Percentiles rank a stretch among this genome's conserved stretches.
phyloP scores from a whole-genome alignment of 2,329 filamentous ascomycete genomes.

The Pseudogymnoascus sp. region DNA sequence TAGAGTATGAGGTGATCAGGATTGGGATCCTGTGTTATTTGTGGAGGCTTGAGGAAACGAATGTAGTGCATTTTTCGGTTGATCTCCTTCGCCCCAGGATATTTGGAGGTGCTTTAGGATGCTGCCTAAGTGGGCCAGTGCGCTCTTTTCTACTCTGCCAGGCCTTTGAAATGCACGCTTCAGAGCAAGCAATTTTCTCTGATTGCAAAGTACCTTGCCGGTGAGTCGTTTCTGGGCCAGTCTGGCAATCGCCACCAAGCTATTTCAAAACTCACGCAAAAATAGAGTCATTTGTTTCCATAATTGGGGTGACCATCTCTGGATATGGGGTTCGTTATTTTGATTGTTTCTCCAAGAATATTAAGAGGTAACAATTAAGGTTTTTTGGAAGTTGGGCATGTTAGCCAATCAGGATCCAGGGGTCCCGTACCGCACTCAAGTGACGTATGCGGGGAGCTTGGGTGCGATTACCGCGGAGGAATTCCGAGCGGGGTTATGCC shows the following conservation, averaged over 20 bases:
- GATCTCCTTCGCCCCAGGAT: not conserved
- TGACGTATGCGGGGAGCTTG: not conserved
- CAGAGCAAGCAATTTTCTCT: not conserved
- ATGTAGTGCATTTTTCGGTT: slow-evolving; percentile 48
- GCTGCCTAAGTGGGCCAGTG: not conserved
- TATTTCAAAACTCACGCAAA: not conserved
- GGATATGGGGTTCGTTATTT: not conserved
- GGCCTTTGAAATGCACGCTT: not conserved
- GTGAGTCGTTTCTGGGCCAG: not conserved
- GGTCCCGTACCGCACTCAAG: not conserved
- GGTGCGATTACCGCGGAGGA: not conserved
- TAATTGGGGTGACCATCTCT: not conserved
- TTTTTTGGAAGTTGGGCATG: not conserved
- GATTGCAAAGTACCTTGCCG: not conserved
- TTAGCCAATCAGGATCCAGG: not conserved
- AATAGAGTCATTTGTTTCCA: not conserved
- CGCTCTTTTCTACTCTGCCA: slow-evolving; percentile 1
- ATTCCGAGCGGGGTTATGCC: slow-evolving; percentile 6
- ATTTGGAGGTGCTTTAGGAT: not conserved
- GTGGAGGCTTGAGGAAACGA: slow-evolving; percentile 59
- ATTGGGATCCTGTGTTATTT: slow-evolving; percentile 17
- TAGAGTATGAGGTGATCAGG: slow-evolving; percentile 26
- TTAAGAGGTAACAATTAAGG: not conserved
- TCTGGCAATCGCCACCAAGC: not conserved
- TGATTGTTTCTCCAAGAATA: not conserved